Conservation (phyloP, 352 stramenopile genomes). For the Phytopythium mirpurense region DNA sequence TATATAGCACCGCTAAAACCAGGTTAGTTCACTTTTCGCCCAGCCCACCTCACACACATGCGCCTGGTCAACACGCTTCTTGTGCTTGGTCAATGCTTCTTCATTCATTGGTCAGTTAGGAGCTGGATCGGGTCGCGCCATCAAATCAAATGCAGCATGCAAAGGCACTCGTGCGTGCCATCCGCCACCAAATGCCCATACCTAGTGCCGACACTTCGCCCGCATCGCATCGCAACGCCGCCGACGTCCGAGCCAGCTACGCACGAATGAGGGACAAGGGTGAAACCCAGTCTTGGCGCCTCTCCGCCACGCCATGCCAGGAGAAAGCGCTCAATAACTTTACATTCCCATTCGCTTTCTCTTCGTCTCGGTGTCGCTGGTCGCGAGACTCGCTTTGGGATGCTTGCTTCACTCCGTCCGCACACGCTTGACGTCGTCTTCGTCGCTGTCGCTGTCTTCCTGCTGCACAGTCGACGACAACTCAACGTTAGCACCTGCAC, state of each 20-base stretch:
- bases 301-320: neutral
- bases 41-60: too few species aligned
- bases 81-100: neutral
- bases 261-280: neutral
- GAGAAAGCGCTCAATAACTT: constrained; percentile 10
- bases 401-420: constrained; percentile 35
- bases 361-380: constrained; percentile 2
- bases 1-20: neutral
- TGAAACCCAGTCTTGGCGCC: neutral
- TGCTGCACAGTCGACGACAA: constrained; percentile 15
- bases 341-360: constrained; percentile 7
- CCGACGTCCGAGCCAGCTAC: neutral
- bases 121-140: neutral
- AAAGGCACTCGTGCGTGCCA: neutral
- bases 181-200: neutral
- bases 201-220: neutral
- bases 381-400: constrained; percentile 5
- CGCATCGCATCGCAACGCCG: neutral
- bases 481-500: constrained; percentile 2
- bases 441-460: constrained; percentile 61
- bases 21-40: neutral
- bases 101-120: neutral
- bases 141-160: constrained; percentile 1
- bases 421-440: constrained; percentile 63
- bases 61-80: too few species aligned